Evolutionary conservation across 495 filamentous ascomycete genomes (phyloP).

Genomic region (Cercophora samala): DNA sequence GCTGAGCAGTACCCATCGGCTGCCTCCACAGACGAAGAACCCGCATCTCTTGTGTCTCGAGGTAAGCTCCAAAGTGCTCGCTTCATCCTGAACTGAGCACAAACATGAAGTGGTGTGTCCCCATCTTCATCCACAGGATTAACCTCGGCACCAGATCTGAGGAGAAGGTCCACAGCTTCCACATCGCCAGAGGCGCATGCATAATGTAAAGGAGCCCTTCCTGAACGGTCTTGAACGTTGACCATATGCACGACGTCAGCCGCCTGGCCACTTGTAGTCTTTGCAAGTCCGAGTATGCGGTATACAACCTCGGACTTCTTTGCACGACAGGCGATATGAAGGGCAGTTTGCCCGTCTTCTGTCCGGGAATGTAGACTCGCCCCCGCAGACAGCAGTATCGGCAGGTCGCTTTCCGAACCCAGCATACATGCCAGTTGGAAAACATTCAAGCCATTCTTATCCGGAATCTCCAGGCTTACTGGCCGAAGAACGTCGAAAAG

Average conservation of each 20-base stretch:
- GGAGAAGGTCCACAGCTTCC: conserved; percentile 14
- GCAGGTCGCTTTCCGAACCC: background rate
- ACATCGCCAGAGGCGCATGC: conserved; percentile 16
- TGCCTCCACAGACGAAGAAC: background rate
- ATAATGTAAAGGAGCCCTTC: conserved; percentile 27
- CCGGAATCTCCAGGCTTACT: background rate
- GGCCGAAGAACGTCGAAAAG: background rate
- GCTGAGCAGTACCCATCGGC: background rate
- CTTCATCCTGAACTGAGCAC: background rate
- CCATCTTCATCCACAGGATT: conserved; percentile 15
- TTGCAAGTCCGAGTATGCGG: conserved; percentile 16
- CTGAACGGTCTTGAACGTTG: no score
- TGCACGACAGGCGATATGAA: conserved; percentile 19
- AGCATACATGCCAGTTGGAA: conserved; percentile 7
- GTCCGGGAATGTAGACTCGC: conserved; percentile 6
- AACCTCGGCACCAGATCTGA: conserved; percentile 21
- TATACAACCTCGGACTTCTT: conserved; percentile 14
- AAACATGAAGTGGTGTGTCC: conserved; percentile 19
- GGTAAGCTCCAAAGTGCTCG: background rate
- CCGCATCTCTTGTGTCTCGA: background rate
- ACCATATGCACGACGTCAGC: conserved; percentile 14
- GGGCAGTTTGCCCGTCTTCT: conserved; percentile 13
- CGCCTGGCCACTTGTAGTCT: conserved; percentile 17
- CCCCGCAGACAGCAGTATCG: conserved; percentile 12
- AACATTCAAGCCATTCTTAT: conserved; percentile 13